phyloP scores from a whole-genome alignment of 2,329 filamentous ascomycete genomes.

The Claviceps citrina region DNA sequence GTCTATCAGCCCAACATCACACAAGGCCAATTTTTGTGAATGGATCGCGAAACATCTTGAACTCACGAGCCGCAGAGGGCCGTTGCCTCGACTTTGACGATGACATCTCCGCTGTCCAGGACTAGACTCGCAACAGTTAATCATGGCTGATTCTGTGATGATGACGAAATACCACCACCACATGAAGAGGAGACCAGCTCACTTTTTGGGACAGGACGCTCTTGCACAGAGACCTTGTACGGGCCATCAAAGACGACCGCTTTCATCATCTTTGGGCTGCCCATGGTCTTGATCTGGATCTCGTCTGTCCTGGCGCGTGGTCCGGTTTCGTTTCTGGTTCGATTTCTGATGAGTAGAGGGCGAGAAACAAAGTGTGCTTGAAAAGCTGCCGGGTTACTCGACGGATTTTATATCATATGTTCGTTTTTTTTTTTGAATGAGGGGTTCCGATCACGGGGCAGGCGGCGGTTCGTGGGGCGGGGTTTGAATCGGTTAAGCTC shows the following conservation, averaged over 20 bases:
- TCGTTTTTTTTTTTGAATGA: too few species aligned
- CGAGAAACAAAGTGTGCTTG: neutral
- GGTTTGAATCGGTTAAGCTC: slow-evolving; percentile 5
- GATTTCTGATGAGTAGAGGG: neutral
- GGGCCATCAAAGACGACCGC: slow-evolving; percentile 78
- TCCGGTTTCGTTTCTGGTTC: neutral
- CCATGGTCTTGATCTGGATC: slow-evolving; percentile 14
- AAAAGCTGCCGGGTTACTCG: too few species aligned
- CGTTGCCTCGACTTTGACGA: slow-evolving; percentile 70
- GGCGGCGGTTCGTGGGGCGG: slow-evolving; percentile 4
- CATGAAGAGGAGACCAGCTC: slow-evolving; percentile 1
- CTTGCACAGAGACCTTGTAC: slow-evolving; percentile 58
- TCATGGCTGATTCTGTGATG: neutral
- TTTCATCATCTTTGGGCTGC: slow-evolving; percentile 50
- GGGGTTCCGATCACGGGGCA: slow-evolving; percentile 1
- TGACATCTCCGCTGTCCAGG: slow-evolving; percentile 54
- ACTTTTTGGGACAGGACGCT: slow-evolving; percentile 59
- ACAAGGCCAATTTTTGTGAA: too few species aligned
- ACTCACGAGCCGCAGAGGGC: slow-evolving; percentile 77
- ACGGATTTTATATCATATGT: neutral
- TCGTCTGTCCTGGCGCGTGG: neutral
- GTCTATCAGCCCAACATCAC: neutral
- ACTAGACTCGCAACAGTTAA: slow-evolving; percentile 27
- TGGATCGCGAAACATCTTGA: too few species aligned
- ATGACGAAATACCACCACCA: neutral